Conservation (phyloP, 2,329 filamentous ascomycete genomes). For the Fusarium euwallaceae region DNA sequence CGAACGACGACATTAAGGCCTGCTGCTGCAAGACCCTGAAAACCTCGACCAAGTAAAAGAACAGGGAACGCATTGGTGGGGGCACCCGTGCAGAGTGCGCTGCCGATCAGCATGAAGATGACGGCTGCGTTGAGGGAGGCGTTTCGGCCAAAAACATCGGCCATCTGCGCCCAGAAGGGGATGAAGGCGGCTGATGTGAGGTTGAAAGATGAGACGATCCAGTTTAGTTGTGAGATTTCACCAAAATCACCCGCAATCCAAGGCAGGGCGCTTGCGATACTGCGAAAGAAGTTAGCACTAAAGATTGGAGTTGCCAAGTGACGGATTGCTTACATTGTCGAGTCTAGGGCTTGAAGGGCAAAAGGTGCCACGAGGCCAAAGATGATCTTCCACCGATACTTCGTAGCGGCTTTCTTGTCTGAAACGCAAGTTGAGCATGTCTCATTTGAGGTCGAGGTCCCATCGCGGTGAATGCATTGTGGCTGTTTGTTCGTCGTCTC, state of each 20-base stretch:
- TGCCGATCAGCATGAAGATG: slow-evolving; percentile 70
- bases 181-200: slow-evolving; percentile 76
- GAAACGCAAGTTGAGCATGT: slow-evolving; percentile 50
- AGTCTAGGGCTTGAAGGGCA: slow-evolving; percentile 72
- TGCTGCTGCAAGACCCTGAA: slow-evolving; percentile 73
- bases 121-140: slow-evolving; percentile 69
- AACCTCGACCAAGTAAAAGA: slow-evolving; percentile 71
- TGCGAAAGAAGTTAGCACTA: slow-evolving; percentile 27
- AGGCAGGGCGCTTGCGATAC: slow-evolving; percentile 54
- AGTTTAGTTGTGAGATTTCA: slow-evolving; percentile 71
- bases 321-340: slow-evolving; percentile 65
- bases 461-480: slow-evolving; percentile 41
- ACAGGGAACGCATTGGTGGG: slow-evolving; percentile 67
- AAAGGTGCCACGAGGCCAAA: slow-evolving; percentile 71
- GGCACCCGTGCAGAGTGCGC: slow-evolving; percentile 71
- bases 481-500: slow-evolving; percentile 18
- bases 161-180: slow-evolving; percentile 73
- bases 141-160: slow-evolving; percentile 75
- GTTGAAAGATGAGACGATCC: slow-evolving; percentile 78
- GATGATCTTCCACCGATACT: slow-evolving; percentile 71
- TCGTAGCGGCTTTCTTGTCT: slow-evolving; percentile 50
- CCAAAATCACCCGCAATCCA: slow-evolving; percentile 76
- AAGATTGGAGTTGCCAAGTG: not conserved
- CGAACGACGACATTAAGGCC: slow-evolving; percentile 72
- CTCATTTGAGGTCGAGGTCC: slow-evolving; percentile 16